Percentiles rank a stretch among this genome's conserved stretches.
Evolutionary conservation across 2,329 filamentous ascomycete genomes (phyloP).

Genomic region (Aspergillus candidus): DNA sequence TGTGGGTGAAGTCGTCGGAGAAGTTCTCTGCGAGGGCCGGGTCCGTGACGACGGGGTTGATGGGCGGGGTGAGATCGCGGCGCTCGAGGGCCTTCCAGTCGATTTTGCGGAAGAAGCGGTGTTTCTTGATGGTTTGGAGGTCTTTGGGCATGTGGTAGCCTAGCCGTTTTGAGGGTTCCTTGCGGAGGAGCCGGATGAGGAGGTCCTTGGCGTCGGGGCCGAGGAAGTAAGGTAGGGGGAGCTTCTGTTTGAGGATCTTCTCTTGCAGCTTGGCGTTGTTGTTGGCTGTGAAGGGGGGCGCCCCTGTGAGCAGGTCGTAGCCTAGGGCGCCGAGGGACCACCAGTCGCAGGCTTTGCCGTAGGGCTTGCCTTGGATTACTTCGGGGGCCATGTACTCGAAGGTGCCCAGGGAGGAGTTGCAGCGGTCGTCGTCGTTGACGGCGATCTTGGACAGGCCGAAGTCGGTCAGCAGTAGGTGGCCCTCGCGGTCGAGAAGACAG

Average conservation of each 20-base stretch:
- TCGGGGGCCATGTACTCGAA: slow-evolving; percentile 99
- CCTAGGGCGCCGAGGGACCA: slow-evolving; percentile 94
- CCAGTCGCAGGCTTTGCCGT: slow-evolving; percentile 95
- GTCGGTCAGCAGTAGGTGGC: slow-evolving; percentile 89
- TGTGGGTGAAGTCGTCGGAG: slow-evolving; percentile 78
- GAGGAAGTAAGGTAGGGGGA: slow-evolving; percentile 82
- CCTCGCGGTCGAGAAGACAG: slow-evolving; percentile 83
- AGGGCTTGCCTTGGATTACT: slow-evolving; percentile 78
- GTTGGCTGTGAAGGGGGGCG: slow-evolving; percentile 80
- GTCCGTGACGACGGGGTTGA: slow-evolving; percentile 88
- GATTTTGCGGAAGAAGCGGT: slow-evolving; percentile 95
- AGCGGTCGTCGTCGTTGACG: slow-evolving; percentile 61
- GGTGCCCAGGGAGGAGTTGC: slow-evolving; percentile 88
- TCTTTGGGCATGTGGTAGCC: slow-evolving; percentile 87
- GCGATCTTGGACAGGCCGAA: slow-evolving; percentile 96
- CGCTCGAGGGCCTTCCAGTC: slow-evolving; percentile 84
- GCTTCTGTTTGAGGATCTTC: slow-evolving; percentile 90
- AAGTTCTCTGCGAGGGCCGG: slow-evolving; percentile 97
- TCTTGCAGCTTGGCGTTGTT: slow-evolving; percentile 95
- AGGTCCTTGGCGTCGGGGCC: slow-evolving; percentile 90
- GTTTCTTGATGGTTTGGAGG: slow-evolving; percentile 74
- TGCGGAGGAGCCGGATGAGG: slow-evolving; percentile 79
- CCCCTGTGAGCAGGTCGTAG: slow-evolving; percentile 86
- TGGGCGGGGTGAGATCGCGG: slow-evolving; percentile 79
- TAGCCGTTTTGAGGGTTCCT: slow-evolving; percentile 85